These are phyloP conservation scores for Phaffomyces thermotolerans DNA, from an alignment of 805 yeast species.

Conservation along the genomic window DNA sequence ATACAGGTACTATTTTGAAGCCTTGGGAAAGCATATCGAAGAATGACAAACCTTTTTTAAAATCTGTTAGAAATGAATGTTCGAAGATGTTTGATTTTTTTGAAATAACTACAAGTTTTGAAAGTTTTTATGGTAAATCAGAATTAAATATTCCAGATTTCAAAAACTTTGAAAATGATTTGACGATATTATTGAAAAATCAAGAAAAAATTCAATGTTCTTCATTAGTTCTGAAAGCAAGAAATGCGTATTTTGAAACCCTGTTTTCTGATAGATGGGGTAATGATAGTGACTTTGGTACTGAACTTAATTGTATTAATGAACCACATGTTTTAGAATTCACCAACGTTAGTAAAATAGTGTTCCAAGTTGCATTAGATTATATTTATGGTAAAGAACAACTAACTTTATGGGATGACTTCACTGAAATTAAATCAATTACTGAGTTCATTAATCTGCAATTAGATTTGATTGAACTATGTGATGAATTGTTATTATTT, in stretches of 20 bases:
- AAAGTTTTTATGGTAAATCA: not conserved
- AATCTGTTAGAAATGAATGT: slow-evolving; percentile 6
- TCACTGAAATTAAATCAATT: slow-evolving; percentile 21
- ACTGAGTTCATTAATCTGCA: slow-evolving; percentile 43
- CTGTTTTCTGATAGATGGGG: slow-evolving; percentile 52
- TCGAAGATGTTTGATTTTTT: not conserved
- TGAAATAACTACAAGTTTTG: slow-evolving; percentile 12
- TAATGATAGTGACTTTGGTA: not conserved
- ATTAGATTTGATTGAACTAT: slow-evolving; percentile 50
- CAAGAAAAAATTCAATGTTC: slow-evolving; percentile 37
- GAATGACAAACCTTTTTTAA: slow-evolving; percentile 10
- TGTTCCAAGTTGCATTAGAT: slow-evolving; percentile 43
- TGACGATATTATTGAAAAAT: slow-evolving; percentile 38
- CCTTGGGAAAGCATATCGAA: slow-evolving; percentile 38
- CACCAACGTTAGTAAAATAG: slow-evolving; percentile 31
- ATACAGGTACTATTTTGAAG: slow-evolving; percentile 38
- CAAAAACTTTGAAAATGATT: slow-evolving; percentile 28
- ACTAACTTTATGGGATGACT: slow-evolving; percentile 29
- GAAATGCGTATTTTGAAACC: slow-evolving; percentile 61
- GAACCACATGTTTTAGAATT: slow-evolving; percentile 30
- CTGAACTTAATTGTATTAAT: no score
- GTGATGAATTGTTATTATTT: slow-evolving; percentile 57
- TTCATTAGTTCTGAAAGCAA: slow-evolving; percentile 42
- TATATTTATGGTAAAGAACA: slow-evolving; percentile 52
- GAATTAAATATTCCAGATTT: slow-evolving; percentile 4